phyloP scores from a whole-genome alignment of 768 basidiomycete species.

The Amyloporia xantha region DNA sequence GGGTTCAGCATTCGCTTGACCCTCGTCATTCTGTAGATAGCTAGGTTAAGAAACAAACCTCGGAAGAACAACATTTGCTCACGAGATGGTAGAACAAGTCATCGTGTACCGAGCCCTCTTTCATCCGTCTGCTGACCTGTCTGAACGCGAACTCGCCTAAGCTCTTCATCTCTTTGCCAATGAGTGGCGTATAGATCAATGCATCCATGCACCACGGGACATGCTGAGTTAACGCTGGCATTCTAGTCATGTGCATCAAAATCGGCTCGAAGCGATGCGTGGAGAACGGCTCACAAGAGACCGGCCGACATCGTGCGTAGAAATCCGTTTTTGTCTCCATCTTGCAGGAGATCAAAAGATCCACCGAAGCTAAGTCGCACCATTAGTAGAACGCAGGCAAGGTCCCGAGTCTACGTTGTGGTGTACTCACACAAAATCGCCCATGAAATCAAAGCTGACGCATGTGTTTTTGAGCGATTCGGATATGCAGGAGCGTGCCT shows the following conservation, averaged over 20 bases:
- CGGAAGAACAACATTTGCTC: neutral
- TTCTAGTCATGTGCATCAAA: neutral
- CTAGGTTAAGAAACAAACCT: too few species aligned
- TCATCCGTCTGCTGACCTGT: conserved; percentile 14
- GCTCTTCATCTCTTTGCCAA: conserved; percentile 15
- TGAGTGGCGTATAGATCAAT: conserved; percentile 11
- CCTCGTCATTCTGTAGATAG: neutral
- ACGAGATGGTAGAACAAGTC: conserved; percentile 43
- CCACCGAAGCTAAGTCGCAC: conserved; percentile 29
- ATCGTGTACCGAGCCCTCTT: conserved; percentile 15
- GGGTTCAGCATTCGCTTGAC: conserved; percentile 1
- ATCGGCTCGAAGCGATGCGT: neutral
- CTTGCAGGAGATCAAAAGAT: conserved; percentile 32
- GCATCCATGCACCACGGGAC: conserved; percentile 22
- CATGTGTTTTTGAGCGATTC: too few species aligned
- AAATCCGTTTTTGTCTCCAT: conserved; percentile 21
- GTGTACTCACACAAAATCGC: conserved; percentile 9
- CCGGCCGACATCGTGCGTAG: conserved; percentile 5
- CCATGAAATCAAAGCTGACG: conserved; percentile 41
- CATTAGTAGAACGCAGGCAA: neutral
- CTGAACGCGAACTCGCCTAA: conserved; percentile 14
- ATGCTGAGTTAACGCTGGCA: conserved; percentile 7
- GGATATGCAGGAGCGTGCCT: too few species aligned
- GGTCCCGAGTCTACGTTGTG: neutral
- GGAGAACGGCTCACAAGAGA: conserved; percentile 1